Evolutionary conservation across 352 stramenopile genomes (phyloP), one percentile per base, ranked within the genome.

Genomic region (Phytophthora fragariaefolia): DNA sequence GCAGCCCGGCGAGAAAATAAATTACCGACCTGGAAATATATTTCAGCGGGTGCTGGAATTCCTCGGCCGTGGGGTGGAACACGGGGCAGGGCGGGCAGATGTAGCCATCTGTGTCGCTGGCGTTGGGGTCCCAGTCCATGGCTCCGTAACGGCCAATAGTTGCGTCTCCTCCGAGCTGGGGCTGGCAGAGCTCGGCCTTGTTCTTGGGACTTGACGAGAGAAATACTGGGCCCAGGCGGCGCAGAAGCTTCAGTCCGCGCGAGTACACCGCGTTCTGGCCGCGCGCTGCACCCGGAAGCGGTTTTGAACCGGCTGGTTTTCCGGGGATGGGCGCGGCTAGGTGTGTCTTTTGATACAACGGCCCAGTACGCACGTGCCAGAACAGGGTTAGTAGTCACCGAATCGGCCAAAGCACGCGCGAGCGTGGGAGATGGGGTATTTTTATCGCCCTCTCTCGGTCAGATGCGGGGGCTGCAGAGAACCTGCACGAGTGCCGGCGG

Each of bases 21-120:
- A 78, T 84, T 85, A 91, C 69, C 54, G 64, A 76, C 90, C 88
- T 97, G 65, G 79, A 81, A 85, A 98, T 98, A 90, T 97, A 98
- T 87, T 90, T 85, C 79, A 98, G 67, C 58, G 93, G 92, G 70
- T 98, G 82, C 54, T 82, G 57, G 71, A 98, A 98, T 64, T 98
- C 83, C 58, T 97, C 85, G 15, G 48, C 38, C 46, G 92, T 95
- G 28, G 93, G 93, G 54, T 91, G 79, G 69, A 96, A 98, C 32
- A 93, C 83, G 13, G 91, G 87, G 62, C 88, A 96, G 5, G 86
- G 83, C 42, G 86, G 86, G 47, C 88, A 96, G 62, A 96, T 88
- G 74, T 86, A 96, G 68, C 87, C 85, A 72, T 88, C 80, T 9
- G 75, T 73, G 60, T 79, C 76, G 17, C 54, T 75, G 42, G 73